Base-by-base conservation (phyloP, 306 rosid genomes). In the barrel medic (Medicago truncatula) region DNA sequence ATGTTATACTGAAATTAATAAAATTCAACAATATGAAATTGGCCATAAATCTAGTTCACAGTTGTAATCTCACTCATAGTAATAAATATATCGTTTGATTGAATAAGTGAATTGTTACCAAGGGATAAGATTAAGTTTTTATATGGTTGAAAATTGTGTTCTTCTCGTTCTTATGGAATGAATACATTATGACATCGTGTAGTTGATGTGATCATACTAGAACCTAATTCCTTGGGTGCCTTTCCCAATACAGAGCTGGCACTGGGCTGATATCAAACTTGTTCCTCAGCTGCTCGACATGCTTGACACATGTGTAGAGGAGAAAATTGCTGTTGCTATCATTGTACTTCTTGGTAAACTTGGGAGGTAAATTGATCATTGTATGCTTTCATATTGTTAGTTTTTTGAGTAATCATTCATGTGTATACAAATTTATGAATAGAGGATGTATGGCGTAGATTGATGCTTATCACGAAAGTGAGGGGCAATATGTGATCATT, bases 261-360 rank as follows among this genome's bases (percentile, higher is more conserved):
- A 83, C 57, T 91, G 97, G 98, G 80, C 86, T 63, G 79, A 63
- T 66, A 59, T 16, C 28, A 78, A 80, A 61, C 60, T 94, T 76
- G 74, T 94, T 79, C 92, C 91, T 69, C 82, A 59, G 82, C 82
- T 94, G 66, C 80, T 87, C 78, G 81, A 82, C 65, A 61, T 90
- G 52, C 77, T 92, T 72, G 87, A 87, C 43, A 86, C 87, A 3
- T 81, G 90, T 74, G 77, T 14, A 16, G 79, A 65, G 73, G 91
- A 84, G 79, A 76, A 77, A 59, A 83, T 83, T 38, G 78, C 65
- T 70, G 73, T 87, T 52, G 86, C 86, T 56, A 65, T 92, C 65
- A 67, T 87, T 70, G 80, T 86, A 86, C 95, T 94, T 63, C 93
- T 94, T 46, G 96, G 92, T 77, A 96, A 88, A 80, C 93, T 94